These are phyloP conservation scores for Ustilago tritici DNA, from an alignment of 1,284 basidiomycete species.

Conservation along the genomic window DNA sequence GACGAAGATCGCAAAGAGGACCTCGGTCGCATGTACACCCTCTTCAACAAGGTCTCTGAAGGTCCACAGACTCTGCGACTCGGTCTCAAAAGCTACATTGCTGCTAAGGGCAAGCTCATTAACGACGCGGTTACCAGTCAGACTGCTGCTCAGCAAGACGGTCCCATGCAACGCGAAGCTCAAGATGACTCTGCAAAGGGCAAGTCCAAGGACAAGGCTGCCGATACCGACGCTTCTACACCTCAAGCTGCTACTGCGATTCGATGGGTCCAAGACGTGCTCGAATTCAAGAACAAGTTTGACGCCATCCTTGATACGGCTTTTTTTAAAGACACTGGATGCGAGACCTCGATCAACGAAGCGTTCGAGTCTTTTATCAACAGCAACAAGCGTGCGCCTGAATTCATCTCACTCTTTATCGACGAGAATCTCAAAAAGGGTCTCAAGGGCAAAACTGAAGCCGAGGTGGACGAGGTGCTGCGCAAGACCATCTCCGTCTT, in stretches of 20 bases:
- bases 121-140: constrained; percentile 74
- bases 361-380: constrained; percentile 95
- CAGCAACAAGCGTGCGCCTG: constrained; percentile 85
- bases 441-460: constrained; percentile 93
- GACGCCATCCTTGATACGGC: constrained; percentile 80
- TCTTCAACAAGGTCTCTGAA: constrained; percentile 80
- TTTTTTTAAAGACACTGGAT: constrained; percentile 80
- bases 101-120: constrained; percentile 82
- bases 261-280: constrained; percentile 93
- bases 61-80: constrained; percentile 76
- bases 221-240: constrained; percentile 36
- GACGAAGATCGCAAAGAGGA: constrained; percentile 83
- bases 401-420: constrained; percentile 96
- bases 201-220: constrained; percentile 31
- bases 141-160: constrained; percentile 19
- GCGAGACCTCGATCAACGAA: constrained; percentile 88
- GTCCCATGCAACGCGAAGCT: constrained; percentile 12
- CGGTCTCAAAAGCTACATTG: constrained; percentile 81
- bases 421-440: constrained; percentile 97
- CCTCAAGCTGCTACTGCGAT: constrained; percentile 75
- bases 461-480: constrained; percentile 86
- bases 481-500: constrained; percentile 97
- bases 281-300: constrained; percentile 91
- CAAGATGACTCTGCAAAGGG: constrained; percentile 4
- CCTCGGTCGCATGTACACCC: constrained; percentile 81